phyloP scores from a whole-genome alignment of 305 asterid species.

The Ilex paraguariensis region DNA sequence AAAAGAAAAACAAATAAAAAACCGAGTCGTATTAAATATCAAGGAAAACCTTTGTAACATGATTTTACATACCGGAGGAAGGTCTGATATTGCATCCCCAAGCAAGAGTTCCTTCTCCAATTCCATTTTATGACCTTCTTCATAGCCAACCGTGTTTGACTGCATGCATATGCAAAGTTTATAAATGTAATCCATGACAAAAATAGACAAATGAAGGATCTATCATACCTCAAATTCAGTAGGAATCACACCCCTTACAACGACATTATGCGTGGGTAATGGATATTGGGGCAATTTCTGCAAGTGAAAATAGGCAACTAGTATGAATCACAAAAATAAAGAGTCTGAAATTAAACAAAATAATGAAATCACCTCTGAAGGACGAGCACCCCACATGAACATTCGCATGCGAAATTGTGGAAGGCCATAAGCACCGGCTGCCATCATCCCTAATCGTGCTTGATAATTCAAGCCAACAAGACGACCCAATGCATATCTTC shows the following conservation, averaged over 20 bases:
- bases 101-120: constrained; percentile 41
- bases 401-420: constrained; percentile 87
- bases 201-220: not conserved
- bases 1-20: not conserved
- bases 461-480: constrained; percentile 70
- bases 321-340: not conserved
- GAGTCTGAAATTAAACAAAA: not conserved
- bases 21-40: too few species aligned
- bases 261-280: constrained; percentile 71
- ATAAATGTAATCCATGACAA: too few species aligned
- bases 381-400: constrained; percentile 80
- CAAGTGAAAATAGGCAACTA: not conserved
- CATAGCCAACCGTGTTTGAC: constrained; percentile 50
- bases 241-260: constrained; percentile 51
- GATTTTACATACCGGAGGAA: constrained; percentile 40
- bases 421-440: constrained; percentile 87
- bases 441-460: constrained; percentile 77
- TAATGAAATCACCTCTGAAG: constrained; percentile 31
- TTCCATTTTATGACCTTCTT: constrained; percentile 26
- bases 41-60: too few species aligned
- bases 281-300: constrained; percentile 78
- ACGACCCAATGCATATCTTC: constrained; percentile 70
- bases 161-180: constrained; percentile 16
- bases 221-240: constrained; percentile 59
- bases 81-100: constrained; percentile 73